Base-by-base conservation (phyloP, 257 asterid genomes). In the Nyctanthes arbortristis region DNA sequence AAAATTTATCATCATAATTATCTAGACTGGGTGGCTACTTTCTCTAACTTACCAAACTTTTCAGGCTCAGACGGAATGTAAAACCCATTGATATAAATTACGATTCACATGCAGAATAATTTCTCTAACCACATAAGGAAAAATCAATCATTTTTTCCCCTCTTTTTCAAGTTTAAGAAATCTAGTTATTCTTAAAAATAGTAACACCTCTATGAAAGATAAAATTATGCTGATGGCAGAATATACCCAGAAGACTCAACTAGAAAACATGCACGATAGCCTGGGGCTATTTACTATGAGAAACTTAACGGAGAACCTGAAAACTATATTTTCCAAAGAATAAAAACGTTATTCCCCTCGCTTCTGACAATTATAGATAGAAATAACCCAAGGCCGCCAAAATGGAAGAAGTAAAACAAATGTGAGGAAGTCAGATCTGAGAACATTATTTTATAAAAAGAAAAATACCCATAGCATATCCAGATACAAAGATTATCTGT, bases 311-410 rank as follows among this genome's bases (percentile, higher is more conserved):
- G 16, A 8, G 47, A 69, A 55, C 56, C 28, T 30, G 35, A 20
- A 67, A 22, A 67, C 22, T 11, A 22, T 45, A 60, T 30, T 28
- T 31, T 52, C 40, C 5, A n/a, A 24, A 37, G 45, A 5, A 49
- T 29, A 9, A 24, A 49, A 33, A 36, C 36, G 22, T 37, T n/a
- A 47, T 36, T 47, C 25, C 57, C 73, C 32, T 9, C 31, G 20
- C 20, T 68, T 55, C 45, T 62, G 34, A 69, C 47, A 36, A 32
- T 52, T 16, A n/a, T 32, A 70, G 37, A 70, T 32, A 74, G 34
- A 13, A 8, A 40, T 27, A 63, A 37, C 28, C 70, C 49, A 28
- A 47, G 67, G 54, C 43, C 34, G 25, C 6, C 37, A 66, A 65
- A 14, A 54, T 56, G 60, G 1, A 45, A 10, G 32, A 13, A 66